Percentiles rank a stretch among this genome's conserved stretches.
These are phyloP conservation scores for Tinospora cordifolia DNA, from an alignment of 164 flowering plant species.

Conservation along the genomic window DNA sequence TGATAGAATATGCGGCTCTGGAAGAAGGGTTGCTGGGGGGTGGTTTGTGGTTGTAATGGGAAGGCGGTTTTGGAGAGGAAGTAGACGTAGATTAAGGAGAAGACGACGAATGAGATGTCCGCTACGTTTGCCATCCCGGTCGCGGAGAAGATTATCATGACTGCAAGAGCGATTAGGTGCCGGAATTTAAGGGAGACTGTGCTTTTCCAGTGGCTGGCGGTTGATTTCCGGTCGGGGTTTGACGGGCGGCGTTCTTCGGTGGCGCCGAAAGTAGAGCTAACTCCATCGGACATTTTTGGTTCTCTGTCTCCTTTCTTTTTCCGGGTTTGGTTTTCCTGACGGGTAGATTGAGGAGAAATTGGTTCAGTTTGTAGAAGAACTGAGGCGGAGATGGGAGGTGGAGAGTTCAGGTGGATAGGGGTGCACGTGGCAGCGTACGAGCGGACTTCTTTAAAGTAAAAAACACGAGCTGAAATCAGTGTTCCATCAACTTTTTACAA, in stretches of 20 bases:
- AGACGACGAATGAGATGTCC: constrained; percentile 28
- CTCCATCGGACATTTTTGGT: constrained; percentile 48
- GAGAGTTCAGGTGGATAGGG: background rate
- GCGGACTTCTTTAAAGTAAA: no score
- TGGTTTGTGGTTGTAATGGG: constrained; percentile 7
- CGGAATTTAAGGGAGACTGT: constrained; percentile 30
- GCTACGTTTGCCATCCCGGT: constrained; percentile 34
- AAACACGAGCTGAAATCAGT: no score
- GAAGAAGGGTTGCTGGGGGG: constrained; percentile 25
- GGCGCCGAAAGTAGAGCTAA: constrained; percentile 38
- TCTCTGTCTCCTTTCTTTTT: background rate
- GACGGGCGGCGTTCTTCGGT: constrained; percentile 24
- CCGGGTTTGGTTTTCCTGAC: no score
- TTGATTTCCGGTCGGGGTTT: background rate
- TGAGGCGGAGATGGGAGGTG: no score
- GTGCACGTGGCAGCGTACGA: background rate
- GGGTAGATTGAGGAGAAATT: background rate
- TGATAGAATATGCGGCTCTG: constrained; percentile 22
- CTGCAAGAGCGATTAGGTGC: constrained; percentile 30
- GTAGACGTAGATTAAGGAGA: constrained; percentile 30
- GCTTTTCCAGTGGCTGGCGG: background rate
- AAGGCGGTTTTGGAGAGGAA: constrained; percentile 25
- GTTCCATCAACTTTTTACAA: no score
- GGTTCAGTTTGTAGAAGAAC: no score
- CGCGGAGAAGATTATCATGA: constrained; percentile 29